A percentile compares a stretch with the other conserved stretches of the same genome.
Evolutionary conservation across 176 grass and related monocot species (phyloP).

Genomic region (Pharus latifolius): DNA sequence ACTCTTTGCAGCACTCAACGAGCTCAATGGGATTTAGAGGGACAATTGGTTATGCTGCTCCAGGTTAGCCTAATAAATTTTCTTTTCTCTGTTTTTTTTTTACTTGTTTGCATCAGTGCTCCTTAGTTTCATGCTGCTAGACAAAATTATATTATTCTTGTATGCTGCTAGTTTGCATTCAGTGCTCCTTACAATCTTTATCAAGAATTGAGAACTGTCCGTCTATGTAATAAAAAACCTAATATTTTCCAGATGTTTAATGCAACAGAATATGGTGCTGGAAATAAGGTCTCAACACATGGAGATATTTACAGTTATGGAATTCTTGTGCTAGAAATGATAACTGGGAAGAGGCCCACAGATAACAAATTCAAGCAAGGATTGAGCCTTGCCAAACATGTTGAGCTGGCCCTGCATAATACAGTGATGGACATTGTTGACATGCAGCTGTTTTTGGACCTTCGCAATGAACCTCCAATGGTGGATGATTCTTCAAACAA

Average conservation of each 20-base stretch:
- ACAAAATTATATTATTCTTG: too few relatives aligned
- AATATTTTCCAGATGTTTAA: too few relatives aligned
- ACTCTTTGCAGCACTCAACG: background rate
- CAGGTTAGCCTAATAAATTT: too few relatives aligned
- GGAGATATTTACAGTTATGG: constrained; percentile 35
- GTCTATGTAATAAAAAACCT: too few relatives aligned
- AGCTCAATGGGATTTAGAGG: background rate
- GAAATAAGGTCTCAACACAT: constrained; percentile 12
- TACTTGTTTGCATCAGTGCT: too few relatives aligned
- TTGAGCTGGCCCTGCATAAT: background rate
- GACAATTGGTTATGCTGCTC: background rate
- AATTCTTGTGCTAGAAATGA: constrained; percentile 21
- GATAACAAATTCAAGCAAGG: background rate
- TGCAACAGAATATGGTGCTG: constrained; percentile 21
- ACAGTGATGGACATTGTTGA: background rate
- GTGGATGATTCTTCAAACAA: background rate
- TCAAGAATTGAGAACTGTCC: too few relatives aligned
- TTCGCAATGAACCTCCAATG: background rate
- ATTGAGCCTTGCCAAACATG: background rate
- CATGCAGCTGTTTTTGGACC: background rate
- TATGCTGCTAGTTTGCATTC: too few relatives aligned
- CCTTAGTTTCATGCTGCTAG: too few relatives aligned
- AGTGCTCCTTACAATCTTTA: too few relatives aligned
- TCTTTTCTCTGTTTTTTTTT: too few relatives aligned
- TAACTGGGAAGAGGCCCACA: constrained; percentile 20